Conservation (phyloP, 2,329 filamentous ascomycete species). For the Cladosporium phlei region DNA sequence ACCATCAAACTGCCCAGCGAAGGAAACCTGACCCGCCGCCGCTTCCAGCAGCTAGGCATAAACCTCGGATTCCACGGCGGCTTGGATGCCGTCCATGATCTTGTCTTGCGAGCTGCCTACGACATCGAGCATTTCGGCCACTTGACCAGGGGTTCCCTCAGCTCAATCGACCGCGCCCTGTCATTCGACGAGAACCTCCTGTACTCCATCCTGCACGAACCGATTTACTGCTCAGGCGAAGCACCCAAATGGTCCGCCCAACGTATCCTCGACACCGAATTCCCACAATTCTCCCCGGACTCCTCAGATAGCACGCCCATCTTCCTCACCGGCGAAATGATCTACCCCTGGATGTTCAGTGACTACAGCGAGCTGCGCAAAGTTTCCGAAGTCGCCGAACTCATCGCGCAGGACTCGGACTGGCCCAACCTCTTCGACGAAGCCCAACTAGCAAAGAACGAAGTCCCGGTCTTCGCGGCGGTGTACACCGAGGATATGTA, state of each 20-base stretch:
- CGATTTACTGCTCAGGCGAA: conserved; percentile 72
- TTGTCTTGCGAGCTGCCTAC: conserved; percentile 63
- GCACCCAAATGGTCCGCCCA: conserved; percentile 72
- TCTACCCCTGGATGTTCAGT: conserved; percentile 80
- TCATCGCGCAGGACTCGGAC: conserved; percentile 61
- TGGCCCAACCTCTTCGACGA: conserved; percentile 77
- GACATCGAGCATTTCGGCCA: conserved; percentile 75
- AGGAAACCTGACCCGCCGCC: conserved; percentile 64
- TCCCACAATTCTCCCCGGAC: conserved; percentile 45
- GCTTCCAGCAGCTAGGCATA: conserved; percentile 74
- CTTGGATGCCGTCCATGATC: conserved; percentile 67
- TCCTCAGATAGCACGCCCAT: conserved; percentile 47
- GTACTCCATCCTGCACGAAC: conserved; percentile 83
- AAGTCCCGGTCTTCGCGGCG: conserved; percentile 80
- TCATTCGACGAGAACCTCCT: conserved; percentile 73
- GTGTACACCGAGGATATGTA: conserved; percentile 89
- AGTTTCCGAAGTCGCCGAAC: conserved; percentile 63
- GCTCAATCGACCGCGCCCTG: conserved; percentile 61
- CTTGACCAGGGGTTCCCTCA: conserved; percentile 66
- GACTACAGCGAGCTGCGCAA: conserved; percentile 70
- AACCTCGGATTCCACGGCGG: conserved; percentile 75
- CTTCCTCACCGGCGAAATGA: conserved; percentile 88
- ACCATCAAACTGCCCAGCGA: conserved; percentile 66
- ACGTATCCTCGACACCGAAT: conserved; percentile 53
- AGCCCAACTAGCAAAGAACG: conserved; percentile 66